Evolutionary conservation across 148 eudicot species (phyloP).

Genomic region (Polygonum maritimum): DNA sequence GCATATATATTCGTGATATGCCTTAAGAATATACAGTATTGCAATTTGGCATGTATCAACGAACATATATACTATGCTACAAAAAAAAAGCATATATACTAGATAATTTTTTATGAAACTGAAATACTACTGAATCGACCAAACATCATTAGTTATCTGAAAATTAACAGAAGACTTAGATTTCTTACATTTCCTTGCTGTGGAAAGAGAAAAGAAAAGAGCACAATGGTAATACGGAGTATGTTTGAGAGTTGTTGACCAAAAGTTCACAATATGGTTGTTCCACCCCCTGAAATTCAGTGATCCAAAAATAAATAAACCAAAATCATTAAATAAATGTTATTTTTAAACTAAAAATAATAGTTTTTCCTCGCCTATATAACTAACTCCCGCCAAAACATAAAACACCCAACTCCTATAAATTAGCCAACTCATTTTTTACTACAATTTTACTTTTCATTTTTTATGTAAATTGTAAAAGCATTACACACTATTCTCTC

Average conservation of each 20-base stretch:
- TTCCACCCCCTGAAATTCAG: not conserved
- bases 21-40: too few species aligned
- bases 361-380: not conserved
- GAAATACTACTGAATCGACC: too few species aligned
- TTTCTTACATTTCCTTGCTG: not conserved
- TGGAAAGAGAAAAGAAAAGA: not conserved
- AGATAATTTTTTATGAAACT: too few species aligned
- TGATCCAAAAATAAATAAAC: not conserved
- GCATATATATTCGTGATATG: too few species aligned
- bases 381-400: slow-evolving; percentile 1
- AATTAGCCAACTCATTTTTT: not conserved
- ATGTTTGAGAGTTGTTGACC: not conserved
- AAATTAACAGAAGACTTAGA: not conserved
- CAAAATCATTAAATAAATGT: not conserved
- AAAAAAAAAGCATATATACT: too few species aligned
- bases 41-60: too few species aligned
- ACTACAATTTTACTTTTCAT: not conserved
- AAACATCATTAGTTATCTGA: not conserved
- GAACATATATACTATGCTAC: too few species aligned
- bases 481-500: not conserved
- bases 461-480: not conserved
- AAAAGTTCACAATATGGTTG: not conserved
- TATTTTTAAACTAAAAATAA: not conserved
- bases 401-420: not conserved
- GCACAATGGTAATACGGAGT: not conserved